Evolutionary conservation across 139 green algal genomes (phyloP), one percentile per base, ranked within the genome.

Genomic region (Coccomyxa sp.): DNA sequence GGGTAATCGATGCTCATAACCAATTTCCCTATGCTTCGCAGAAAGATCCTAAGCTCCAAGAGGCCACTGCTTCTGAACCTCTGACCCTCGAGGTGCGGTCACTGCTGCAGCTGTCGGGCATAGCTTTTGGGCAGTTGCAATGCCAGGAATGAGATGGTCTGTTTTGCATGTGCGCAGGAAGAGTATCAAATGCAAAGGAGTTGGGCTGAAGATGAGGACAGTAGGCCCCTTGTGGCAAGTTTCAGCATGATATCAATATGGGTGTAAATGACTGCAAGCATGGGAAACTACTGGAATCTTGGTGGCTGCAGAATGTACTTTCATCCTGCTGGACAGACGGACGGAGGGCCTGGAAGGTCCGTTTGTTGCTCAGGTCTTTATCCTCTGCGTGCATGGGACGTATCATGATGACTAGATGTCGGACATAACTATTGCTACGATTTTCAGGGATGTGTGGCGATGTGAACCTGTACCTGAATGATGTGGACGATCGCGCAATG

Each of bases 391-490:
- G 38, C 38, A 51, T 51, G 38, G 38, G 38, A 51, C 38, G 7
- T 51, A 51, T n/a, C n/a, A n/a, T n/a, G n/a, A n/a, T 51, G 38
- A 51, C 38, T 51, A n/a, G 38, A 51, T 51, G 38, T 51, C 7
- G 3, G 38, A 51, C 38, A 51, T 51, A 51, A 51, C 38, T 51
- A 7, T 51, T 51, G 38, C 38, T 51, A 9, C 10, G 9, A 3
- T 28, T 28, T 78, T 1, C 74, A 78, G 74, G n/a, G 15, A 78
- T 78, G 74, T 32, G 27, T 16, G 74, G 74, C 14, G 74, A 78
- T 78, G 74, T 78, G 1, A 78, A 78, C 9, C 74, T 78, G 74
- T 78, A 78, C 74, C 21, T 78, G n/a, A 78, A 78, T 38, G n/a
- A 78, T 16, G 23, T 21, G 17, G 74, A 78, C 0, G 28, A 78